Evolutionary conservation across 78 protist genomes (phyloP), one percentile per base, ranked within the genome.

Genomic region (Dictyostelium intermedium): DNA sequence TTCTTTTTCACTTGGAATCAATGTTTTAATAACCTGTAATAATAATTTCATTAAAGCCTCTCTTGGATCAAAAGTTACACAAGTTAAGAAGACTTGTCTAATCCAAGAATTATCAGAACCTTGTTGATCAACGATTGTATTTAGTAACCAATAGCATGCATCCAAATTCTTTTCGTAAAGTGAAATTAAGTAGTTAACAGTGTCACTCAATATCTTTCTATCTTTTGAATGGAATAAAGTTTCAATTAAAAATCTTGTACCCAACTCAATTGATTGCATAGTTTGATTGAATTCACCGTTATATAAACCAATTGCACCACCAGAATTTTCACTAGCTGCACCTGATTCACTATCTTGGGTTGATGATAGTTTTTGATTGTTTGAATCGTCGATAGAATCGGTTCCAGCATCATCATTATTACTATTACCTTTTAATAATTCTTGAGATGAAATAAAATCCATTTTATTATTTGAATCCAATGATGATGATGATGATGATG

Each of bases 161-260:
- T 53, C 73, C 11, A 30, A 18, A 74, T 92, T n/a, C 20, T 11
- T 34, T 45, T 45, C 79, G 27, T 69, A 60, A 1, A 73, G 37
- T 14, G 69, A 50, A 20, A 30, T 16, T 6, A 92, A 25, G 20
- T 56, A 74, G 13, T 30, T 63, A 14, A 92, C 85, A 10, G 80
- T 37, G 5, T 82, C 95, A 23, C 37, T 18, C 2, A 81, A 83
- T 5, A 61, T 16, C 45, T 81, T 81, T 47, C 74, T 66, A 5
- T 91, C 95, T 25, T 63, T 79, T 14, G 95, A 66, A 16, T 91
- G 95, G 63, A 76, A 81, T n/a, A 91, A 34, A 20, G 95, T 91
- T 70, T 91, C 95, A 73, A 91, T 37, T 18, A 82, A 18, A 47
- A 91, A 91, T 50, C 95, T 25, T 13, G 87, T 82, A 25, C 91